Base-by-base conservation (phyloP, 257 asterid species). In the Lavandula angustifolia region DNA sequence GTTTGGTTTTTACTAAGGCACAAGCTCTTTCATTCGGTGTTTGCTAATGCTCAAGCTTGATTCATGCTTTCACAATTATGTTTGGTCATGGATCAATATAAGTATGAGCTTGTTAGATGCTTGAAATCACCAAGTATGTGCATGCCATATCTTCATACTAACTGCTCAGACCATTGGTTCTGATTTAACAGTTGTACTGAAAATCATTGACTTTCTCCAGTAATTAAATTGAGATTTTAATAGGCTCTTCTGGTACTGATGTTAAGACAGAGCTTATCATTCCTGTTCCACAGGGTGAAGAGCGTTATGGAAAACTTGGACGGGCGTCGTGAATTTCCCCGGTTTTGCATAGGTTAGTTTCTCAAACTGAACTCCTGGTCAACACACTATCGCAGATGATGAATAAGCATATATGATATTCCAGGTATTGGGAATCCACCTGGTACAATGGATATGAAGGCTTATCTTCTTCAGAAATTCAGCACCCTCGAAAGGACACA, bases 361-460 rank as follows among this genome's bases (percentile, higher is more conserved):
- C 62, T 34, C 54, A 54, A 22, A 62, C 44, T 14, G 52, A 37
- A 49, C 33, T 48, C 51, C 43, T 61, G 40, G 37, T 51, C 59
- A 22, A 22, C 27, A 16, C 64, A 32, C 9, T 56, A 48, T 53
- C 43, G 14, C 52, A 43, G 55, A 53, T 67, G 4, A 16, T 61
- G 64, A 60, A 46, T 14, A 33, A 63, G 35, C 64, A 43, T 40
- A 38, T 17, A 13, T 43, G 37, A 41, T 70, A 4, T 62, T 66
- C 42, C 76, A 92, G 99, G 99, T 52, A 62, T 94, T 16, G 98
- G 99, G 48, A 86, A 80, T 73, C 96, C 97, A 17, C 99, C 97
- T 27, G 99, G 99, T 54, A 73, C 80, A 16, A 94, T 94, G 99
- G 99, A 94, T 77, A 78, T 86, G 84, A 94, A 76, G 76, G 99